Base-by-base conservation (phyloP, 2,329 filamentous ascomycete species). In the Nemania sp. region DNA sequence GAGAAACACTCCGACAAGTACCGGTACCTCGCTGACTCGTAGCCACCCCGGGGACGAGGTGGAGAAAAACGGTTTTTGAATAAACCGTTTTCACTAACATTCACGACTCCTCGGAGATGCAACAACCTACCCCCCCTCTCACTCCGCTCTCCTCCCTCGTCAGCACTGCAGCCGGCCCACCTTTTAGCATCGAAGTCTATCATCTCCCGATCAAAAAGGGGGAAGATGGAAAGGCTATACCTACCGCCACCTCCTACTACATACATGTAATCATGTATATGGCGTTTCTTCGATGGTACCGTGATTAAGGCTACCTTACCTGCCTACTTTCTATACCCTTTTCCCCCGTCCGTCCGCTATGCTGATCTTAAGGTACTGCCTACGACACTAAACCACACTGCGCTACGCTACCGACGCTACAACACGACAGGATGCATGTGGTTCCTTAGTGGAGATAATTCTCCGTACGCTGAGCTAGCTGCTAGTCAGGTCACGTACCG, bases 11-110 rank as follows among this genome's bases (percentile, higher is more conserved):
- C 25, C 25, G 7, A 29, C 25, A 29, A 29, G 25, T 29, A 29
- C 25, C 25, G 25, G 25, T 29, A 29, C 25, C 25, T 29, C 3
- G 25, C 25, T 34, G 17, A 15, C 42, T 15, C 25, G 49, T 37
- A 54, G 42, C 47, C n/a, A n/a, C n/a, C 34, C 25, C 32, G 45
- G 15, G n/a, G 13, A 48, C 25, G 10, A 21, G 49, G 59, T 61
- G 59, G 59, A 29, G 54, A 54, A 58, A 59, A 54, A 49, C 48
- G 56, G 51, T 54, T 57, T 29, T 48, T 48, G 20, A 9, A 15
- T 2, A 48, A 48, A 34, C 21, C 20, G 45, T 32, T 48, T 46
- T 48, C 13, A 3, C 12, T 37, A 37, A 13, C 42, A 45, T 48
- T 32, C 7, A 15, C n/a, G n/a, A n/a, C 15, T 34, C 45, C 45